Conservation (phyloP, 1,284 basidiomycete genomes). For the Boletus holoroseus region DNA sequence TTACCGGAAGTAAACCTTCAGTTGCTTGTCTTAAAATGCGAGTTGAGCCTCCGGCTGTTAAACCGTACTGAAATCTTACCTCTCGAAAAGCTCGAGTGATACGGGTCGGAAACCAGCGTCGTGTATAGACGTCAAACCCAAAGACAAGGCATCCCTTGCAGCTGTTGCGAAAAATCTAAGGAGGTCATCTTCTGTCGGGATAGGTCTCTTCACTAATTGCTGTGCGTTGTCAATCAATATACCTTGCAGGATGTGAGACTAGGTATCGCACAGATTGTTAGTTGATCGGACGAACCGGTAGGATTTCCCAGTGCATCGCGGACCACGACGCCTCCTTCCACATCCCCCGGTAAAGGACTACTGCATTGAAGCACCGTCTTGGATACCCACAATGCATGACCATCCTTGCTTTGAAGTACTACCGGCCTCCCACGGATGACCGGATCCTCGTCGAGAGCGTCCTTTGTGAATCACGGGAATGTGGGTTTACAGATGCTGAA, state of each 20-base stretch:
- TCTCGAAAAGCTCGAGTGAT: conserved; percentile 70
- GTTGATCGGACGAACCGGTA: conserved; percentile 49
- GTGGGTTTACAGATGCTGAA: not conserved
- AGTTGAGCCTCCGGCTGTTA: not conserved
- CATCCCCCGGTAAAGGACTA: conserved; percentile 54
- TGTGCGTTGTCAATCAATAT: conserved; percentile 71
- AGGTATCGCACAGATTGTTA: not conserved
- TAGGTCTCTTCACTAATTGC: conserved; percentile 56
- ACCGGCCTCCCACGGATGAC: conserved; percentile 64
- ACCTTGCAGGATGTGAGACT: conserved; percentile 37
- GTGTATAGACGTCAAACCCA: conserved; percentile 77
- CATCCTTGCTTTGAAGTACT: conserved; percentile 78
- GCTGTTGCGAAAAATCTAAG: conserved; percentile 59
- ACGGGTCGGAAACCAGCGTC: conserved; percentile 71
- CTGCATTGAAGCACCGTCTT: conserved; percentile 53
- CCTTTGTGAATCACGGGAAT: conserved; percentile 37
- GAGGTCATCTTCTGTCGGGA: conserved; percentile 60
- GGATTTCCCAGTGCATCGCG: conserved; percentile 66
- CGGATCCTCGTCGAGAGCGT: conserved; percentile 67
- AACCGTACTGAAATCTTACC: conserved; percentile 37
- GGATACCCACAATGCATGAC: conserved; percentile 87
- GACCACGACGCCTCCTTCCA: conserved; percentile 79
- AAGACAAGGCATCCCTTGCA: conserved; percentile 60
- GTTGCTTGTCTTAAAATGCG: conserved; percentile 46
- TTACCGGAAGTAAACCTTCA: conserved; percentile 56